Base-by-base conservation (phyloP, 2,329 filamentous ascomycete genomes). In the Exophiala phaeomuriformis region DNA sequence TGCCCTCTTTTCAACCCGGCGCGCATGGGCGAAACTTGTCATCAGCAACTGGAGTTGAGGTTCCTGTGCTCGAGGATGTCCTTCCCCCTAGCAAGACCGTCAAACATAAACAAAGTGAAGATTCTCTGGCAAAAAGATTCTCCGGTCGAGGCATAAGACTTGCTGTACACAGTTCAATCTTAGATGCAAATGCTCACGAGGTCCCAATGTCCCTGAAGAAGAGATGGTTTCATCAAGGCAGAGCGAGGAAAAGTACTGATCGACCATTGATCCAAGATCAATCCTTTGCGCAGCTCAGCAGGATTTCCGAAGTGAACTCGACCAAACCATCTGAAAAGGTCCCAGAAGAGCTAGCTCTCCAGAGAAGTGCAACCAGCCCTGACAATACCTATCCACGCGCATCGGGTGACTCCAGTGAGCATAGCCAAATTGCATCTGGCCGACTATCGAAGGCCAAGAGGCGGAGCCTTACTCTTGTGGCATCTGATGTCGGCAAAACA, bases 111-210 rank as follows among this genome's bases (percentile, higher is more conserved):
- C 46, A 52, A 27, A 45, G 35, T 39, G 42, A 40, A 5, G 58
- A 56, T 40, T 19, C 19, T 6, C 39, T 61, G 27, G 32, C 46
- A 33, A 45, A 53, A 8, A 53, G 57, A 10, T 61, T 63, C 47
- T 62, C 60, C 9, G 53, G 53, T 29, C 61, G 60, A 31, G 62
- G 59, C 30, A 58, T 60, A 19, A 53, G 59, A 4, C 54, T 64
- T 1, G 60, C 55, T 5, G 56, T 63, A 4, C 61, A 62, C 47
- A 62, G 55, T 47, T 63, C 62, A 2, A 61, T 64, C 43, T 46
- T 63, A 30, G 60, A 60, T 45, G 52, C 58, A 2, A 53, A 60
- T 37, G 60, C 61, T 12, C 55, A 58, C 32, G 55, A 61, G 5
- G 55, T 56, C 5, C 56, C 61, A n/a, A 47, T 50, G 41, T 51